Base-by-base conservation (phyloP, 768 basidiomycete genomes). In the Thelephora ganbajun region DNA sequence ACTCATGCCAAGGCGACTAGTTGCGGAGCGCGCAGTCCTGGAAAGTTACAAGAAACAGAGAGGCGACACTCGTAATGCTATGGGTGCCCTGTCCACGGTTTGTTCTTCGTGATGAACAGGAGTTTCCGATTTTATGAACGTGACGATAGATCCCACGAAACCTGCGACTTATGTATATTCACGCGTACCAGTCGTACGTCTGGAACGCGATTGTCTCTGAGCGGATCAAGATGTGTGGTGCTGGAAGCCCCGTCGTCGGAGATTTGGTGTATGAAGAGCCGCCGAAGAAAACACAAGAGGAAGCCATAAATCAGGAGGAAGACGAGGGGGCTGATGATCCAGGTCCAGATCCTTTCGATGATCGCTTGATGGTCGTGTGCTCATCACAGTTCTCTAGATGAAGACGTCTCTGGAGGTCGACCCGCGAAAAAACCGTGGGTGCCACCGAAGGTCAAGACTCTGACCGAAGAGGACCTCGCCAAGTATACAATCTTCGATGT, bases 151-250 rank as follows among this genome's bases (percentile, higher is more conserved):
- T 99, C 54, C 96, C 96, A 12, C 76, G 84, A 48, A 98, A 94
- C 59, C 75, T 99, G 50, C 77, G 96, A 45, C 67, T 96, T 53
- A 97, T 99, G 88, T 99, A 98, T 61, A 80, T 97, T 47, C 96
- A 99, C 63, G 93, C 93, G 26, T 99, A 97, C 61, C 96, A 99
- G 62, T 93, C 89, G 13, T 99, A 97, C 56, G 82, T 98, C 33
- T 99, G 94, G 94, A 99, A 99, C 64, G 80, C 90, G 43, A 82
- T 97, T 48, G 89, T 93, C 35, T 97, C 93, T 2, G 91, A 97
- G 63, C 83, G 96, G 11, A 80, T 98, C 57, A 79, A 77, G 50
- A 70, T 72, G 43, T 80, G 80, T 56, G 91, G 93, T 26, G 66
- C 73, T 45, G 74, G 82, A 45, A 71, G 74, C 50, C 80, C 89